Conservation (phyloP, 768 basidiomycete species). For the Xanthoconium stramineum region DNA sequence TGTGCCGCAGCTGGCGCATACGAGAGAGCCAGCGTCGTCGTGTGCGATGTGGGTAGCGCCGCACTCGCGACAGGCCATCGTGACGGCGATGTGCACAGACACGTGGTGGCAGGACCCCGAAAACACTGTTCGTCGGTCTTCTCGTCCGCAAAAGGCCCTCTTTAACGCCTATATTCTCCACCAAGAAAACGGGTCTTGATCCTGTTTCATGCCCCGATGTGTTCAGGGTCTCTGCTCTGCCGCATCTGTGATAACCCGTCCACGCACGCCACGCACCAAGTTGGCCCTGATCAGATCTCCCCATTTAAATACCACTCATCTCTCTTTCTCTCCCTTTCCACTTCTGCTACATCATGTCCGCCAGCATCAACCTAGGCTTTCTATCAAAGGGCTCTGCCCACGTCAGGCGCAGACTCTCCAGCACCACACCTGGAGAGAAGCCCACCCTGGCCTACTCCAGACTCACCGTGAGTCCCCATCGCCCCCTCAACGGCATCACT, state of each 20-base stretch:
- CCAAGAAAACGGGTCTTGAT: too few relatives aligned
- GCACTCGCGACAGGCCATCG: constrained; percentile 50
- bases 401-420: constrained; percentile 67
- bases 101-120: constrained; percentile 16
- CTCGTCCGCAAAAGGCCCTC: background rate
- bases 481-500: constrained; percentile 1
- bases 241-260: background rate
- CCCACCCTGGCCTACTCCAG: constrained; percentile 60
- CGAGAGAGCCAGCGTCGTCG: constrained; percentile 54
- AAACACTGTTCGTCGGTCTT: constrained; percentile 20
- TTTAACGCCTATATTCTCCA: constrained; percentile 2
- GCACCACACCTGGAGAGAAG: constrained; percentile 41
- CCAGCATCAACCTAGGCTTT: constrained; percentile 44
- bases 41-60: constrained; percentile 50
- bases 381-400: constrained; percentile 62
- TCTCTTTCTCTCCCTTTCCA: constrained; percentile 4
- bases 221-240: constrained; percentile 23
- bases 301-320: constrained; percentile 33
- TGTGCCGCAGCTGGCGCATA: constrained; percentile 73
- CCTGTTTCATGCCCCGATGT: constrained; percentile 15
- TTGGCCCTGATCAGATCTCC: background rate
- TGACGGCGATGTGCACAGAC: background rate
- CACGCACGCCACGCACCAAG: too few relatives aligned
- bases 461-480: constrained; percentile 52
- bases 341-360: constrained; percentile 45